These are phyloP conservation scores for Solanum okadae DNA, from an alignment of 257 asterid genomes.

Conservation along the genomic window DNA sequence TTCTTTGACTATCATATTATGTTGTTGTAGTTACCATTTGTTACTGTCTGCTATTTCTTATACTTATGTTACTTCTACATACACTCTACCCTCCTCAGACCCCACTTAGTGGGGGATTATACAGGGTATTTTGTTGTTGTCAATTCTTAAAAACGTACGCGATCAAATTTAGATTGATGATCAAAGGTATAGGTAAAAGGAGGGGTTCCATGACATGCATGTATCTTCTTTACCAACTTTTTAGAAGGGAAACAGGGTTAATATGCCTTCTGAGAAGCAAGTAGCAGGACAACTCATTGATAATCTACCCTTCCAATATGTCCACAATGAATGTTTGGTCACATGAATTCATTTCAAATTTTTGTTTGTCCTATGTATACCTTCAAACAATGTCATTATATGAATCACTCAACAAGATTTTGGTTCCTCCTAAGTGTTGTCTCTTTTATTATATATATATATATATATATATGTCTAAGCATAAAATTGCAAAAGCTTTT, in stretches of 20 bases:
- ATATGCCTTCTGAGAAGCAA: not conserved
- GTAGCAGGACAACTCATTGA: not conserved
- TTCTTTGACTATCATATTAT: not conserved
- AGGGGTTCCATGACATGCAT: not conserved
- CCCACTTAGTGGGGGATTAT: not conserved
- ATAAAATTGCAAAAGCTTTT: not conserved
- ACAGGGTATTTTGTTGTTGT: not conserved
- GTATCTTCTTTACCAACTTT: not conserved
- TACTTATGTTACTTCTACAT: not conserved
- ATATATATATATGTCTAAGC: not conserved
- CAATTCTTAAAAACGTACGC: not conserved
- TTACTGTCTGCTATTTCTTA: not conserved
- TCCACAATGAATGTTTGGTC: not conserved
- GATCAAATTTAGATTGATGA: not conserved
- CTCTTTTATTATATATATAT: not conserved
- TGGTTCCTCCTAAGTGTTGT: not conserved
- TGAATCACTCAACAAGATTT: not conserved
- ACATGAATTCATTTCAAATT: not conserved
- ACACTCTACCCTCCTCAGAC: not conserved
- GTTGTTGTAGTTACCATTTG: not conserved
- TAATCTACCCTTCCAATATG: not conserved
- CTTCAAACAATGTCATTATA: not conserved
- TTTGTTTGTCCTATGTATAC: not conserved
- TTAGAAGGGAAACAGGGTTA: not conserved
- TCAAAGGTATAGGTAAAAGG: not conserved